Percentiles rank a stretch among this genome's conserved stretches.
phyloP scores from a whole-genome alignment of 768 basidiomycete species.

The Asterophora parasitica region DNA sequence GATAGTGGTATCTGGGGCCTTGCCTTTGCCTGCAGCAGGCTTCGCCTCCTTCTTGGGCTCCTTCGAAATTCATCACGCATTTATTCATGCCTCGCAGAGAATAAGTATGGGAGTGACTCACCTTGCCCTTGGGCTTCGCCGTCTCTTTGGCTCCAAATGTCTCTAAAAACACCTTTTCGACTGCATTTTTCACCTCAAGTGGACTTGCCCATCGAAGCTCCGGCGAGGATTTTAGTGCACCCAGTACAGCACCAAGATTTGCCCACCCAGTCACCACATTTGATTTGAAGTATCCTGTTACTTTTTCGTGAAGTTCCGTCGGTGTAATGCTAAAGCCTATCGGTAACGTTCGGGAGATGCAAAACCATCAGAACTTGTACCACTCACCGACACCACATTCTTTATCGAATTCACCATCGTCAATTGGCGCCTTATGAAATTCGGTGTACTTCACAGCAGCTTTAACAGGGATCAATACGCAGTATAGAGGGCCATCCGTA shows the following conservation, averaged over 20 bases:
- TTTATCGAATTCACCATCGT: conserved; percentile 67
- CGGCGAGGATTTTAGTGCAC: conserved; percentile 54
- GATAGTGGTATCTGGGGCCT: conserved; percentile 23
- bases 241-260: conserved; percentile 63
- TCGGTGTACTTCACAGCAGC: conserved; percentile 78
- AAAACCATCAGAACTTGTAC: neutral
- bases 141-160: conserved; percentile 71
- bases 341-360: neutral
- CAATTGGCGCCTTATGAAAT: conserved; percentile 51
- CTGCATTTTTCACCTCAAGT: conserved; percentile 77
- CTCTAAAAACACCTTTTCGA: conserved; percentile 63
- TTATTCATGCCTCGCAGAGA: neutral
- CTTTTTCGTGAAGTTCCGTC: conserved; percentile 52
- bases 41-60: conserved; percentile 47
- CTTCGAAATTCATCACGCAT: conserved; percentile 20
- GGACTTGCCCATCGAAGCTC: conserved; percentile 79
- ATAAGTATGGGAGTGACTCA: conserved; percentile 18
- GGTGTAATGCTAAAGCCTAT: conserved; percentile 76
- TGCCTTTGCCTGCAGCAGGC: conserved; percentile 26
- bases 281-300: conserved; percentile 52
- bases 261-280: conserved; percentile 67
- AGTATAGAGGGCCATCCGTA: neutral
- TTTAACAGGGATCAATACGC: conserved; percentile 22
- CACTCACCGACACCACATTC: conserved; percentile 84
- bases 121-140: conserved; percentile 65